A percentile compares a stretch with the other conserved stretches of the same genome.
These are phyloP conservation scores for Penicillium canariense DNA, from an alignment of 495 filamentous ascomycete species.

Conservation along the genomic window DNA sequence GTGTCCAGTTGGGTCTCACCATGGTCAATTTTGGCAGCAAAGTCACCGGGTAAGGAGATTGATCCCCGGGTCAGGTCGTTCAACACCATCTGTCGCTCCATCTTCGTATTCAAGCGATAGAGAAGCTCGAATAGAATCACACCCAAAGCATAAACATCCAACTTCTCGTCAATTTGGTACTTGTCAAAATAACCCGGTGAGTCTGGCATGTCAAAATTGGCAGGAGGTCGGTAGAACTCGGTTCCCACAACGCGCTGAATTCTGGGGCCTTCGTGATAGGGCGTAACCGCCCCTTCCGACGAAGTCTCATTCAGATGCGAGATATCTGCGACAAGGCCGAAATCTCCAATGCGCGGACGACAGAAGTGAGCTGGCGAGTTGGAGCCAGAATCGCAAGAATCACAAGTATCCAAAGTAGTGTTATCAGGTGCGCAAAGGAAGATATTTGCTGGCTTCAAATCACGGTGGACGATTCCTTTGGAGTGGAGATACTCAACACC, in stretches of 20 bases:
- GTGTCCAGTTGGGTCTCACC: constrained; percentile 28
- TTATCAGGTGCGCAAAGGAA: constrained; percentile 48
- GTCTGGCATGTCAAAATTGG: constrained; percentile 7
- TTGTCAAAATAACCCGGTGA: constrained; percentile 13
- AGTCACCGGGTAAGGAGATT: constrained; percentile 35
- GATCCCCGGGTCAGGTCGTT: constrained; percentile 39
- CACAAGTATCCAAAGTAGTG: constrained; percentile 24
- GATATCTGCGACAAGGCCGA: constrained; percentile 54
- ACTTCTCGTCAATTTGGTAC: constrained; percentile 49
- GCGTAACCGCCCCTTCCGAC: constrained; percentile 14
- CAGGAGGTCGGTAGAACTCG: constrained; percentile 47
- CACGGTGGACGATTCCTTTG: constrained; percentile 61
- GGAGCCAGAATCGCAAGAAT: constrained; percentile 29
- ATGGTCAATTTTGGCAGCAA: constrained; percentile 37
- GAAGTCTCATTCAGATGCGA: constrained; percentile 36
- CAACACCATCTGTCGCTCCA: constrained; percentile 53
- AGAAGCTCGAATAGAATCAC: constrained; percentile 53
- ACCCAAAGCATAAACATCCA: constrained; percentile 54
- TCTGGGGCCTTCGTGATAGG: constrained; percentile 19
- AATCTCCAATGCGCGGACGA: constrained; percentile 53
- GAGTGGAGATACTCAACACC: constrained; percentile 62
- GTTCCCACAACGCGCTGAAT: constrained; percentile 43
- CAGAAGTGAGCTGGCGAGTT: constrained; percentile 34
- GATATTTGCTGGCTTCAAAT: constrained; percentile 73
- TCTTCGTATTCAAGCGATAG: constrained; percentile 51